Percentiles rank a stretch among this genome's conserved stretches.
Conservation (phyloP, 306 rosid species). For the Trifolium dubium region DNA sequence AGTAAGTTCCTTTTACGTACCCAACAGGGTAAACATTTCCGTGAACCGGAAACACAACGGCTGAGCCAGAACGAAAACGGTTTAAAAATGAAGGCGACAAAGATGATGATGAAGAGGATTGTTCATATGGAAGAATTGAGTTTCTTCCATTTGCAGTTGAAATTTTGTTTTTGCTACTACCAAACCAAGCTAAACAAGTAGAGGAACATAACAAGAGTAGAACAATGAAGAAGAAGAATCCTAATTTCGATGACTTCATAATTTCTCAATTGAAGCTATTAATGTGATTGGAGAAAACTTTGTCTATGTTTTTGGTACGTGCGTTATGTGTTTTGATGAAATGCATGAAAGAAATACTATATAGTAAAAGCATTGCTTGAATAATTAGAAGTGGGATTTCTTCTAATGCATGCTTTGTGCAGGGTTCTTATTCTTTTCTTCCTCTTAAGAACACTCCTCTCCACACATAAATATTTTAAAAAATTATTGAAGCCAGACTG, state of each 20-base stretch:
- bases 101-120: conserved; percentile 47
- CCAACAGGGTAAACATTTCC: conserved; percentile 93
- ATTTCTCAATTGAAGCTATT: conserved; percentile 19
- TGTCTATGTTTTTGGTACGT: background rate
- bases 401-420: conserved; percentile 38
- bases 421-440: conserved; percentile 55
- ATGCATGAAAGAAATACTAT: conserved; percentile 45
- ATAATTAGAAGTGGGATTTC: conserved; percentile 47
- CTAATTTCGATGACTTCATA: conserved; percentile 42
- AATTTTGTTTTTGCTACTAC: conserved; percentile 46
- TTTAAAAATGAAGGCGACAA: conserved; percentile 33
- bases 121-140: conserved; percentile 42
- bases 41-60: conserved; percentile 70
- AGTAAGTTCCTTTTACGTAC: conserved; percentile 47
- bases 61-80: conserved; percentile 53
- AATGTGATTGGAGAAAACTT: background rate
- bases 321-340: conserved; percentile 43
- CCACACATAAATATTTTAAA: background rate
- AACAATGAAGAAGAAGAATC: conserved; percentile 29
- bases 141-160: conserved; percentile 46
- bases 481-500: background rate
- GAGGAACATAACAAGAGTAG: conserved; percentile 43
- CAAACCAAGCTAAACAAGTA: conserved; percentile 66
- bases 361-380: conserved; percentile 58
- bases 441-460: conserved; percentile 1